Conservation (phyloP, 169 alveolate species). For the Plasmodium malariae region DNA sequence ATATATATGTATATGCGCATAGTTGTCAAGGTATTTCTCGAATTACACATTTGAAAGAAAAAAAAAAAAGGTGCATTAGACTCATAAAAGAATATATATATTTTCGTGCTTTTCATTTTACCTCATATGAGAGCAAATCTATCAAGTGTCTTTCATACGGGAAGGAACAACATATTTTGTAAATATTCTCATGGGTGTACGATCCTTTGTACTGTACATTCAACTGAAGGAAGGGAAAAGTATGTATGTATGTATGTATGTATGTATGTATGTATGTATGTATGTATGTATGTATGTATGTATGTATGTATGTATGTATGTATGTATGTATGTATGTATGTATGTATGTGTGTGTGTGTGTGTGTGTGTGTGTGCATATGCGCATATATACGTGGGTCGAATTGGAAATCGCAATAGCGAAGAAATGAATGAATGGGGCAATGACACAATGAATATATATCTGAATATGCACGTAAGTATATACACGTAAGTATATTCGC, state of each 20-base stretch:
- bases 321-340: neutral
- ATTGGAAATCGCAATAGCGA: no score
- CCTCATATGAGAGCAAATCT: slow-evolving; percentile 64
- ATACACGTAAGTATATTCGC: no score
- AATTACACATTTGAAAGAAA: no score
- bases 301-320: neutral
- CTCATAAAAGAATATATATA: neutral
- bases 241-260: neutral
- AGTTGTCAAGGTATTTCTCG: no score
- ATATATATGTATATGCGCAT: no score
- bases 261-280: neutral
- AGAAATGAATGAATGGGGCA: neutral
- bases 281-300: neutral
- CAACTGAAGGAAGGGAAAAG: slow-evolving; percentile 20
- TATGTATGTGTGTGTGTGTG: no score
- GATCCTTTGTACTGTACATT: slow-evolving; percentile 71
- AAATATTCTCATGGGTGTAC: slow-evolving; percentile 58
- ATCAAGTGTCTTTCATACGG: slow-evolving; percentile 70
- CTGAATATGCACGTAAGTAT: neutral
- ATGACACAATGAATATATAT: no score
- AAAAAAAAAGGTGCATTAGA: no score
- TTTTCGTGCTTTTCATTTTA: neutral
- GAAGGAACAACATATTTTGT: slow-evolving; percentile 60
- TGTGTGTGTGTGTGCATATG: no score
- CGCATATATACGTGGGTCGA: no score